These are phyloP conservation scores for Schwanniomyces occidentalis DNA, from an alignment of 805 yeast species.

Conservation along the genomic window DNA sequence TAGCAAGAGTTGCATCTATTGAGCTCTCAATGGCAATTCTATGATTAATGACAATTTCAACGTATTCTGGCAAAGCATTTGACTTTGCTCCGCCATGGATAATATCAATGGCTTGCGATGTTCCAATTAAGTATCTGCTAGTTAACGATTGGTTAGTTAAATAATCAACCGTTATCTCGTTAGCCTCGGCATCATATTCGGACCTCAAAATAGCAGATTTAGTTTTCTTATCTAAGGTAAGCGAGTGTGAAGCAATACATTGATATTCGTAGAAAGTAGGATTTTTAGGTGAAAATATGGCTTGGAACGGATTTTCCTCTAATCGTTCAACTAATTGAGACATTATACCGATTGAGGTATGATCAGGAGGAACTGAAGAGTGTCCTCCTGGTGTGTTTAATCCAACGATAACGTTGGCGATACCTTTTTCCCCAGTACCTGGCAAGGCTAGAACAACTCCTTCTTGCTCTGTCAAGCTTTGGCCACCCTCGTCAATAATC, in stretches of 20 bases:
- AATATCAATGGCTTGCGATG: conserved; percentile 69
- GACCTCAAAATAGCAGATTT: conserved; percentile 35
- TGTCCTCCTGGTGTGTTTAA: conserved; percentile 31
- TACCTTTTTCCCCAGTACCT: conserved; percentile 20
- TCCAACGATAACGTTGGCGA: conserved; percentile 12
- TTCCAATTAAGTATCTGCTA: conserved; percentile 46
- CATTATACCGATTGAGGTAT: conserved; percentile 29
- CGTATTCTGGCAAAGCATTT: conserved; percentile 74
- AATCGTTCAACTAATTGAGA: conserved; percentile 19
- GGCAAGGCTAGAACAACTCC: conserved; percentile 12
- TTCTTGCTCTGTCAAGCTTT: conserved; percentile 14
- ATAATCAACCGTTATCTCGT: conserved; percentile 31
- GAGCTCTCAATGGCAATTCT: conserved; percentile 61
- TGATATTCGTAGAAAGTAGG: conserved; percentile 27
- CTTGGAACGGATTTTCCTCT: conserved; percentile 20
- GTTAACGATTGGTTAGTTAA: conserved; percentile 17
- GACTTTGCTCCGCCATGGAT: conserved; percentile 73
- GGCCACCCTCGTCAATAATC: conserved; percentile 18
- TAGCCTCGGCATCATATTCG: conserved; percentile 33
- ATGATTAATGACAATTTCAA: conserved; percentile 57
- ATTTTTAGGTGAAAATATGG: conserved; percentile 22
- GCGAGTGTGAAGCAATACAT: conserved; percentile 28
- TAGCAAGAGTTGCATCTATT: conserved; percentile 41
- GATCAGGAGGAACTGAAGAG: conserved; percentile 29
- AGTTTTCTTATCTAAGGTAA: conserved; percentile 20